Percentiles rank a stretch among this genome's conserved stretches.
Evolutionary conservation across 345 rosid genomes (phyloP).

Genomic region (Erucastrum elatum): DNA sequence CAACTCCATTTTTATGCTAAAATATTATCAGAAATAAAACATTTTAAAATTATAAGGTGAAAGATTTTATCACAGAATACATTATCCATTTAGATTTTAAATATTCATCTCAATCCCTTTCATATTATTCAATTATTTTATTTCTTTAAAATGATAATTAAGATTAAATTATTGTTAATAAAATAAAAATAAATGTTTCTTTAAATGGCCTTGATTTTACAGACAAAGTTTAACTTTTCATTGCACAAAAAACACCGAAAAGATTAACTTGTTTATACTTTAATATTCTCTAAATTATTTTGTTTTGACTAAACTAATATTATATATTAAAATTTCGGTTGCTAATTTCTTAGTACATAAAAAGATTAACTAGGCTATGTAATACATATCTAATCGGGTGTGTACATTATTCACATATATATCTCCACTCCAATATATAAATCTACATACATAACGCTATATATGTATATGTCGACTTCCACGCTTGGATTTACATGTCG

Average conservation of each 20-base stretch:
- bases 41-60: not conserved
- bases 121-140: no score
- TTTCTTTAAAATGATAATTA: no score
- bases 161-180: no score
- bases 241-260: no score
- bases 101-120: not conserved
- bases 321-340: no score
- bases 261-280: no score
- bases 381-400: not conserved
- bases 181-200: not conserved
- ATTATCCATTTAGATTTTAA: not conserved
- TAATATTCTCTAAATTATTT: no score
- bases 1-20: not conserved
- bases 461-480: conserved; percentile 12
- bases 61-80: not conserved
- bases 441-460: not conserved
- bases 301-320: no score
- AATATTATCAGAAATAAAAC: not conserved
- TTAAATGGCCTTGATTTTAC: no score
- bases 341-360: no score
- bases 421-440: not conserved
- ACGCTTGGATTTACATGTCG: conserved; percentile 23
- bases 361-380: no score
- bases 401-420: not conserved
- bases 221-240: no score